Evolutionary conservation across 306 rosid species (phyloP), one percentile per base, ranked within the genome.

Genomic region (Sesbania bispinosa): DNA sequence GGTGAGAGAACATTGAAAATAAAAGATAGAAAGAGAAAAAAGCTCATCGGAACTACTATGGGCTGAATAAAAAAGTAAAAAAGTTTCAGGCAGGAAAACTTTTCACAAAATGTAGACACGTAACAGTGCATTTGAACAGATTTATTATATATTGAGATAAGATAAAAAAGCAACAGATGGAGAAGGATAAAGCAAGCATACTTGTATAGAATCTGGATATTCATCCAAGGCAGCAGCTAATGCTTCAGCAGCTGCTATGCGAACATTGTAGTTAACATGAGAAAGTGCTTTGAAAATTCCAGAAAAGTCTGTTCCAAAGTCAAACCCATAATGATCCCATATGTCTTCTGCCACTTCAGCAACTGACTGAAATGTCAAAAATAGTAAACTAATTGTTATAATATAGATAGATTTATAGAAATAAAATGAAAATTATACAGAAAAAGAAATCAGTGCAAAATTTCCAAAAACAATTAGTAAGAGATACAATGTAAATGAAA

Each of bases 151-250:
- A n/a, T n/a, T n/a, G n/a, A n/a, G n/a, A 79, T 79, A 68, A 74
- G 82, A 43, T 33, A 8, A 35, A 7, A 35, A 3, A 7, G 8
- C 2, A 7, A 7, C 39, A 35, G 39, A 35, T 6, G 7, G 39
- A 7, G 8, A 35, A 35, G 7, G 7, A 74, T 33, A 67, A 48
- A 83, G 51, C 79, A 79, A 65, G 55, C 77, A 23, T 51, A 91
- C 99, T 82, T 94, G 97, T 80, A 94, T 94, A 14, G 90, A 66
- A 81, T 94, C 96, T 14, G 97, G 96, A 71, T 81, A 59, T 78
- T 94, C 99, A 79, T 94, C 99, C 89, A 94, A 83, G 32, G 93
- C 92, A 82, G 97, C 91, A 80, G 97, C 95, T 76, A 91, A 84
- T 59, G 96, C 99, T 81, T 94, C 99, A 0, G 96, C 92, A 79